A percentile compares a stretch with the other conserved stretches of the same genome.
These are phyloP conservation scores for Aureobasidium sp. DNA, from an alignment of 2,329 filamentous ascomycete species.

Conservation along the genomic window DNA sequence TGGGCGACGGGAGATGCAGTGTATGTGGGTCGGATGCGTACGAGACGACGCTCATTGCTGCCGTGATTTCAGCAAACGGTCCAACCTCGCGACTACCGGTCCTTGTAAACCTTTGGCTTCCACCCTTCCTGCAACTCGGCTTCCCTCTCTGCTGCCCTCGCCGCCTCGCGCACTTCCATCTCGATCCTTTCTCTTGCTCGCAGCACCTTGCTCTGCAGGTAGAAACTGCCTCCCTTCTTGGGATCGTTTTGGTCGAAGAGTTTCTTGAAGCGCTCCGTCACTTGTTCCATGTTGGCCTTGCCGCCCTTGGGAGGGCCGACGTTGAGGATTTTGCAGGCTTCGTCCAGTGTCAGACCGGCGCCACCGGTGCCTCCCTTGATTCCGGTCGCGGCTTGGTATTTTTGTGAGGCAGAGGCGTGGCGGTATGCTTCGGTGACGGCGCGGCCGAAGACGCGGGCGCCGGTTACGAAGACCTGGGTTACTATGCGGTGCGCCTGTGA, in stretches of 20 bases:
- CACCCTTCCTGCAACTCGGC: slow-evolving; percentile 76
- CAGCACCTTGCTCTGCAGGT: slow-evolving; percentile 93
- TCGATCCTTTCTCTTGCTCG: slow-evolving; percentile 88
- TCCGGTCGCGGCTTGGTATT: slow-evolving; percentile 24
- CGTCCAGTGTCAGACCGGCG: slow-evolving; percentile 79
- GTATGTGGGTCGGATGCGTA: neutral
- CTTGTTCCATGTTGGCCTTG: slow-evolving; percentile 66
- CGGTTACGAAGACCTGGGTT: slow-evolving; percentile 84
- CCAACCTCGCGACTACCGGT: slow-evolving; percentile 43
- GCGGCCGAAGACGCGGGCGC: slow-evolving; percentile 82
- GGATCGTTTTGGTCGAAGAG: slow-evolving; percentile 93
- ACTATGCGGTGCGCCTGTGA: slow-evolving; percentile 84
- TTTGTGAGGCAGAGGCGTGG: slow-evolving; percentile 65
- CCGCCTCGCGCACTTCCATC: slow-evolving; percentile 65
- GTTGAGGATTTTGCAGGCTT: slow-evolving; percentile 95
- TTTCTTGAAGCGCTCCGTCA: slow-evolving; percentile 83
- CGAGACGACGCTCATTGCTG: slow-evolving; percentile 5
- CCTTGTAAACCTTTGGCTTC: slow-evolving; percentile 93
- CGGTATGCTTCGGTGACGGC: slow-evolving; percentile 92
- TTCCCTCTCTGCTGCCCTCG: slow-evolving; percentile 63
- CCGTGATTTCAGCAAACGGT: slow-evolving; percentile 12
- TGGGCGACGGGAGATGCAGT: neutral
- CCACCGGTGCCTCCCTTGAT: slow-evolving; percentile 45
- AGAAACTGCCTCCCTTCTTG: slow-evolving; percentile 93
- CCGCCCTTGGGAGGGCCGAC: slow-evolving; percentile 79